Percentiles rank a stretch among this genome's conserved stretches.
Conservation (phyloP, 2,329 filamentous ascomycete genomes). For the Aspergillus ustus region DNA sequence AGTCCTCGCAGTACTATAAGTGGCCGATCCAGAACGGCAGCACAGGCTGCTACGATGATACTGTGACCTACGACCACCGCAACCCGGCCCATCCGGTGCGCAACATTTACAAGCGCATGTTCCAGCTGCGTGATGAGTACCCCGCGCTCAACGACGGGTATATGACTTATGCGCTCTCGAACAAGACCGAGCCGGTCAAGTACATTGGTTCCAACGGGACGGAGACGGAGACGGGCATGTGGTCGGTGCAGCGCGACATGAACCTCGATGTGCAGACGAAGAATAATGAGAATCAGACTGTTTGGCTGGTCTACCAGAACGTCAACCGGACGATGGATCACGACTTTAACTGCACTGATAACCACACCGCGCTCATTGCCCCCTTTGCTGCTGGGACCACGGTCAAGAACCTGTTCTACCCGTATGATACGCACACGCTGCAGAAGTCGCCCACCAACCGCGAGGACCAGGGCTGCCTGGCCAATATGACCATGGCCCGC, state of each 20-base stretch:
- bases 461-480: slow-evolving; percentile 57
- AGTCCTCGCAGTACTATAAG: slow-evolving; percentile 61
- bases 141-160: slow-evolving; percentile 66
- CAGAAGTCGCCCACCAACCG: slow-evolving; percentile 41
- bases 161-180: slow-evolving; percentile 59
- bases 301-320: slow-evolving; percentile 53
- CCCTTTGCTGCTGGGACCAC: slow-evolving; percentile 59
- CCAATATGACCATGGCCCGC: slow-evolving; percentile 55
- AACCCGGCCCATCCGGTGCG: slow-evolving; percentile 65
- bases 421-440: slow-evolving; percentile 61
- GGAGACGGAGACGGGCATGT: slow-evolving; percentile 63
- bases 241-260: slow-evolving; percentile 61
- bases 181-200: slow-evolving; percentile 56
- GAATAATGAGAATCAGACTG: slow-evolving; percentile 49
- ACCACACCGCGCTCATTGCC: slow-evolving; percentile 56
- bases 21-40: slow-evolving; percentile 61
- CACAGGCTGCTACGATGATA: slow-evolving; percentile 61
- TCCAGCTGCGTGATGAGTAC: slow-evolving; percentile 61
- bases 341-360: slow-evolving; percentile 59
- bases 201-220: slow-evolving; percentile 58
- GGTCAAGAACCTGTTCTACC: slow-evolving; percentile 67
- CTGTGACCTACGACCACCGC: slow-evolving; percentile 63
- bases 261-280: slow-evolving; percentile 57
- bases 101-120: slow-evolving; percentile 66
- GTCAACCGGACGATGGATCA: slow-evolving; percentile 56